phyloP scores from a whole-genome alignment of 371 early-diverging fungal genomes.

The Batrachochytrium dendrobatidis region DNA sequence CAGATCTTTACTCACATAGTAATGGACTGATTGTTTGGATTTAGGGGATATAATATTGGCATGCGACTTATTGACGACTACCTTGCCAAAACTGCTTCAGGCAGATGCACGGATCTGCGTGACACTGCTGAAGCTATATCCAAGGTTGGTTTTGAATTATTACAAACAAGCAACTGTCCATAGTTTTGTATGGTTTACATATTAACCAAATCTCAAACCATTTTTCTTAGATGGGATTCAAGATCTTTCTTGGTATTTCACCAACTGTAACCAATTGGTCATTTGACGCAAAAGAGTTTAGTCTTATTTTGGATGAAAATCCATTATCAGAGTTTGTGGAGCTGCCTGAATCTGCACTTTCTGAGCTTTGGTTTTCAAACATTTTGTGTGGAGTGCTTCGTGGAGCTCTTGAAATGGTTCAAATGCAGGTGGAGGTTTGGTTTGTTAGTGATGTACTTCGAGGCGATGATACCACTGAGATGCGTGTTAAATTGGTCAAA shows the following conservation, averaged over 20 bases:
- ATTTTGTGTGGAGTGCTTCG: constrained; percentile 89
- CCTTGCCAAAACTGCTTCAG: constrained; percentile 72
- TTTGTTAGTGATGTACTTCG: constrained; percentile 81
- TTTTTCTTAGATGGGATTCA: constrained; percentile 73
- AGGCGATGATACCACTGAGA: constrained; percentile 87
- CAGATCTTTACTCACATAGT: no score
- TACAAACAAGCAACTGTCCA: background rate
- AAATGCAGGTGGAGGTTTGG: constrained; percentile 76
- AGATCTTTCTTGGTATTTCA: constrained; percentile 85
- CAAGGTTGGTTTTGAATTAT: constrained; percentile 46
- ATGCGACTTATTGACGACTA: constrained; percentile 93
- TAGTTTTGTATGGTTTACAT: background rate
- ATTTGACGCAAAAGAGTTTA: constrained; percentile 77
- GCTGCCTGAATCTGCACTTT: constrained; percentile 59
- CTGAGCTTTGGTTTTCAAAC: constrained; percentile 89
- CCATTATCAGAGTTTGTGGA: constrained; percentile 82
- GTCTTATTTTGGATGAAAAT: constrained; percentile 86
- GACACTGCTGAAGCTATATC: constrained; percentile 90
- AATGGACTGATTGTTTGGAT: background rate
- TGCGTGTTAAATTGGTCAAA: constrained; percentile 78
- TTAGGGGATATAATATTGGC: constrained; percentile 96
- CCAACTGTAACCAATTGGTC: constrained; percentile 78
- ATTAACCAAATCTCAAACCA: background rate
- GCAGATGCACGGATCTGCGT: constrained; percentile 79
- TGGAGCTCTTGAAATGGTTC: constrained; percentile 92